Evolutionary conservation across 192 early-diverging fungal species (phyloP).

Genomic region (Umbelopsis sp.): DNA sequence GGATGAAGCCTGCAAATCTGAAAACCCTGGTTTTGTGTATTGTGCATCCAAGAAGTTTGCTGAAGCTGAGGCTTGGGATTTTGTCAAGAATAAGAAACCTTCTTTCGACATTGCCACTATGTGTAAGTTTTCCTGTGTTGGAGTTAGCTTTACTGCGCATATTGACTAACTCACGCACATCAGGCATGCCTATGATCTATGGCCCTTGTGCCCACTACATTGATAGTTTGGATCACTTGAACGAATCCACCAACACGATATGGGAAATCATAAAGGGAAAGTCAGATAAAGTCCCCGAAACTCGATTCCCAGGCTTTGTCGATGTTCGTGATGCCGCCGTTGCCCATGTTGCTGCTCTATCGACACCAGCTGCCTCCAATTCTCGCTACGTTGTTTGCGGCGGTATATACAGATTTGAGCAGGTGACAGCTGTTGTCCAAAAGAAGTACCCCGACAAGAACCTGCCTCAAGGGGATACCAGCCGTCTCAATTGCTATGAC

Average conservation of each 20-base stretch:
- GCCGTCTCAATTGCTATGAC: slow-evolving; percentile 1
- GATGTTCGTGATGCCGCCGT: background rate
- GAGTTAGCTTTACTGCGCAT: background rate
- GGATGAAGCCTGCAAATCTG: background rate
- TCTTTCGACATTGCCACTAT: slow-evolving; percentile 7
- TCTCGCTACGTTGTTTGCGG: background rate
- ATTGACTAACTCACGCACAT: background rate
- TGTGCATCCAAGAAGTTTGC: slow-evolving; percentile 9
- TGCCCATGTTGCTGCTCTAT: background rate
- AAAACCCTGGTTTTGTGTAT: background rate
- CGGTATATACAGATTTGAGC: background rate
- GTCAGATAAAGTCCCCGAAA: background rate
- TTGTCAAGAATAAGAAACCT: background rate
- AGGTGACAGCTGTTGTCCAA: background rate
- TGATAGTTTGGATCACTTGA: background rate
- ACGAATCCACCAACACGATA: background rate
- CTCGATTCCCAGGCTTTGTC: background rate
- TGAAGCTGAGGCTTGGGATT: background rate
- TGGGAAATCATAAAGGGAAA: background rate
- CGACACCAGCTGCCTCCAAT: background rate
- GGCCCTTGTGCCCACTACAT: background rate
- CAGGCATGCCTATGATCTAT: background rate
- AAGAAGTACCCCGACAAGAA: background rate
- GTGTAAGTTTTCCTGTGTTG: background rate
- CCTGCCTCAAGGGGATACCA: background rate